These are phyloP conservation scores for Coemansia sp. DNA, from an alignment of 192 early-diverging fungal genomes.

Conservation along the genomic window DNA sequence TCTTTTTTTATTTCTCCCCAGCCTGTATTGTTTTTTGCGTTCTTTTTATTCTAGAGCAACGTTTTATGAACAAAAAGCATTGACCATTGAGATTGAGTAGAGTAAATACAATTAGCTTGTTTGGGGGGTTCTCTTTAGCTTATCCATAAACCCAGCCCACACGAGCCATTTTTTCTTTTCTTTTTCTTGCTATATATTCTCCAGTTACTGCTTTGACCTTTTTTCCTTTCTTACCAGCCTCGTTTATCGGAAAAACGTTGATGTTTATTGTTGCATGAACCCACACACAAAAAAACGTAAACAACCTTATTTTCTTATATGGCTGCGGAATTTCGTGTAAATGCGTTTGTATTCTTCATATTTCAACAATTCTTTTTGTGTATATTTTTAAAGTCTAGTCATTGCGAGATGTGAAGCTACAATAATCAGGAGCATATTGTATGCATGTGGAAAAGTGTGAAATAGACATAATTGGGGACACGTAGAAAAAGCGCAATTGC, in stretches of 20 bases:
- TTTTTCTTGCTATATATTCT: not conserved
- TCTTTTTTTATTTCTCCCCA: not conserved
- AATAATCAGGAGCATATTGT: conserved; percentile 24
- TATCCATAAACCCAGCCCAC: not conserved
- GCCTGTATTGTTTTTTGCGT: not conserved
- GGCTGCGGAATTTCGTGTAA: conserved; percentile 15
- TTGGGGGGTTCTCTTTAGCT: not conserved
- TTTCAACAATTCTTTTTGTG: too few species aligned
- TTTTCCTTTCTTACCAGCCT: not conserved
- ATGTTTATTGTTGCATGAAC: conserved; percentile 7
- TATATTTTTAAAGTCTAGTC: too few species aligned
- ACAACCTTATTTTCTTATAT: conserved; percentile 27
- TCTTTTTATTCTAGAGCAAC: not conserved
- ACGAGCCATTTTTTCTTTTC: not conserved
- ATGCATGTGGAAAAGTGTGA: not conserved
- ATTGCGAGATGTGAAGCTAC: not conserved
- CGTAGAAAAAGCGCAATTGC: too few species aligned
- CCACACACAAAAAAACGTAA: conserved; percentile 27
- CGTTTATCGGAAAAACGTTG: not conserved
- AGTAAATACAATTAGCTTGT: not conserved
- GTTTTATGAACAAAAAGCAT: not conserved
- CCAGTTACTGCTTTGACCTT: too few species aligned
- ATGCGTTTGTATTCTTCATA: not conserved
- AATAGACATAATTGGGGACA: too few species aligned
- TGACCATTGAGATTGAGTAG: not conserved